phyloP scores from a whole-genome alignment of 768 basidiomycete genomes.

The Cantharellus cinnabarinus region DNA sequence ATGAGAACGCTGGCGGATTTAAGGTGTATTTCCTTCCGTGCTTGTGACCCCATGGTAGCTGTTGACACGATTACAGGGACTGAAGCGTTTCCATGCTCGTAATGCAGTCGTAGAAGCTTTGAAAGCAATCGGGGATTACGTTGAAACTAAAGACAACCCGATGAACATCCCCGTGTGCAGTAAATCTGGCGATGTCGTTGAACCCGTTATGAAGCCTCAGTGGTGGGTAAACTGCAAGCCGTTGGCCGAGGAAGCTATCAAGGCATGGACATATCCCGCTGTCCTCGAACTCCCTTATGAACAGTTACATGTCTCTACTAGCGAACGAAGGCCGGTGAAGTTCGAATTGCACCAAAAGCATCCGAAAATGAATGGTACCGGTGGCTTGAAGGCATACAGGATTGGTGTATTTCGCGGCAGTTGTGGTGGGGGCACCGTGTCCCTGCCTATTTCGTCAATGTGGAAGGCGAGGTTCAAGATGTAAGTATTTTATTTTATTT shows the following conservation, averaged over 20 bases:
- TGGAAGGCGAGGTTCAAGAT: conserved; percentile 56
- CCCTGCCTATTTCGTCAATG: conserved; percentile 79
- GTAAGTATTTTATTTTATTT: conserved; percentile 20
- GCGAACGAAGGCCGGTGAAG: conserved; percentile 79
- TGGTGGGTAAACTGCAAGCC: conserved; percentile 97
- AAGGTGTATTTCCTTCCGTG: conserved; percentile 21
- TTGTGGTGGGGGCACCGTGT: conserved; percentile 98
- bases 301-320: conserved; percentile 14
- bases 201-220: conserved; percentile 87
- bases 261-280: conserved; percentile 25
- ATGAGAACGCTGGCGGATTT: conserved; percentile 72
- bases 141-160: conserved; percentile 88
- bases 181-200: conserved; percentile 93
- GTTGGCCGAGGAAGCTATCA: conserved; percentile 73
- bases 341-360: conserved; percentile 59
- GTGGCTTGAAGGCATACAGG: conserved; percentile 88
- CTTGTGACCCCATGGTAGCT: not conserved
- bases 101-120: conserved; percentile 63
- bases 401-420: conserved; percentile 98
- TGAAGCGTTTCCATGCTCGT: conserved; percentile 92
- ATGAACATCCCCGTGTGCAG: conserved; percentile 96
- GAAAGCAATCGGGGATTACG: conserved; percentile 64
- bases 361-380: conserved; percentile 91
- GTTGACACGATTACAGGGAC: conserved; percentile 34
- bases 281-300: not conserved